phyloP scores from a whole-genome alignment of 306 rosid genomes.

The Hippophae tibetana region DNA sequence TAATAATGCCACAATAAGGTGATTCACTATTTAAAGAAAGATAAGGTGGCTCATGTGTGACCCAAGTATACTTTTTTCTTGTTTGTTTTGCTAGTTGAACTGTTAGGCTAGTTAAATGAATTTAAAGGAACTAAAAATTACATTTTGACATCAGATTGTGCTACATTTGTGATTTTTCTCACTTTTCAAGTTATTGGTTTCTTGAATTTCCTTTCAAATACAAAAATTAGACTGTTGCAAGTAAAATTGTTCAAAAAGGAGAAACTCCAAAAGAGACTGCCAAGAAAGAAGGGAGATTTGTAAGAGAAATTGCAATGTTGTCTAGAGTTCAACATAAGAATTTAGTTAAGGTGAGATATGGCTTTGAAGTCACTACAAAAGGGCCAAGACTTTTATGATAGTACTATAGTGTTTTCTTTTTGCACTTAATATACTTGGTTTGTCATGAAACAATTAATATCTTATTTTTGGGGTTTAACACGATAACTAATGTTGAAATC shows the following conservation, averaged over 20 bases:
- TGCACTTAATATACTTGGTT: conserved; percentile 13
- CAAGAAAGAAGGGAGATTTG: conserved; percentile 71
- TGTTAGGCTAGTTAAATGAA: no score
- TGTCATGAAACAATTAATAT: conserved; percentile 2
- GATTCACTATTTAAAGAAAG: no score
- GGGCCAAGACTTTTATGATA: conserved; percentile 7
- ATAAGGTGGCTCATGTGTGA: no score
- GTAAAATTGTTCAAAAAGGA: conserved; percentile 73
- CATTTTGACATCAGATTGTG: conserved; percentile 7
- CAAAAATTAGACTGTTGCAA: conserved; percentile 77
- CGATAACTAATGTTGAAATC: conserved; percentile 18
- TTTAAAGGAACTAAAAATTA: neutral
- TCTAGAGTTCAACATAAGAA: conserved; percentile 89
- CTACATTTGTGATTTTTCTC: conserved; percentile 12
- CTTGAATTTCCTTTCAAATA: conserved; percentile 39
- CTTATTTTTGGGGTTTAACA: conserved; percentile 17
- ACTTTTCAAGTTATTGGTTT: conserved; percentile 14
- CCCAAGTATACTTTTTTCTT: no score
- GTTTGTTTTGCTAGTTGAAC: no score
- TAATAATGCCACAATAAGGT: no score
- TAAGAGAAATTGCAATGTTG: conserved; percentile 86
- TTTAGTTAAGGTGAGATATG: conserved; percentile 70
- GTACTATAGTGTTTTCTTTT: conserved; percentile 3
- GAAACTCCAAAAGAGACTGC: conserved; percentile 64
- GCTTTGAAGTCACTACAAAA: neutral